Conservation (phyloP, 2,329 filamentous ascomycete genomes). For the Clarireedia monteithiana region DNA sequence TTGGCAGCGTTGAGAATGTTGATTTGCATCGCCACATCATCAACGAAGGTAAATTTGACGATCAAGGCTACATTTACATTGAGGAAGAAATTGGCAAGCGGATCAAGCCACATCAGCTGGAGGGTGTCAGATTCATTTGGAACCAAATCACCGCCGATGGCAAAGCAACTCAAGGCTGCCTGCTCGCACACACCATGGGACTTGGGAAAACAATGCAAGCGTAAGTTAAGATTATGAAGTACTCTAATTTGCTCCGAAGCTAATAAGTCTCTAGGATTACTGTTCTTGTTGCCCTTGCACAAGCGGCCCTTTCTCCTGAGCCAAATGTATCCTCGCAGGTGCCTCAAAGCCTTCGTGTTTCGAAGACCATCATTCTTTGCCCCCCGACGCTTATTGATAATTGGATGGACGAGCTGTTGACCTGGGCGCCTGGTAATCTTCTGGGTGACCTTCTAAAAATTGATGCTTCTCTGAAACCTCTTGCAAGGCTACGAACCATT, state of each 20-base stretch:
- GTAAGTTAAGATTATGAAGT: slow-evolving; percentile 30
- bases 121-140: slow-evolving; percentile 84
- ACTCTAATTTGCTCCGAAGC: neutral
- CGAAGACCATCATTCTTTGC: slow-evolving; percentile 65
- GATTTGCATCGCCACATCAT: slow-evolving; percentile 47
- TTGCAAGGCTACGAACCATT: slow-evolving; percentile 40
- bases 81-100: slow-evolving; percentile 51
- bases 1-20: slow-evolving; percentile 37
- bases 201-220: slow-evolving; percentile 90
- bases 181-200: slow-evolving; percentile 86
- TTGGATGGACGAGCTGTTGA: slow-evolving; percentile 69
- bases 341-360: slow-evolving; percentile 52
- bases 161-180: slow-evolving; percentile 59
- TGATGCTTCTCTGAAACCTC: slow-evolving; percentile 32
- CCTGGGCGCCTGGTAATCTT: slow-evolving; percentile 53
- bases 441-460: slow-evolving; percentile 52
- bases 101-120: slow-evolving; percentile 75
- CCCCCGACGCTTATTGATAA: slow-evolving; percentile 71
- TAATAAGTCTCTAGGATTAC: slow-evolving; percentile 48
- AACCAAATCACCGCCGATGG: slow-evolving; percentile 55
- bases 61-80: slow-evolving; percentile 56
- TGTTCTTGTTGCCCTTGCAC: slow-evolving; percentile 65
- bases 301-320: slow-evolving; percentile 55
- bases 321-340: slow-evolving; percentile 54
- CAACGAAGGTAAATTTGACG: slow-evolving; percentile 56